A percentile compares a stretch with the other conserved stretches of the same genome.
Evolutionary conservation across 176 grass and related monocot species (phyloP).

Genomic region (Stipa capillata): DNA sequence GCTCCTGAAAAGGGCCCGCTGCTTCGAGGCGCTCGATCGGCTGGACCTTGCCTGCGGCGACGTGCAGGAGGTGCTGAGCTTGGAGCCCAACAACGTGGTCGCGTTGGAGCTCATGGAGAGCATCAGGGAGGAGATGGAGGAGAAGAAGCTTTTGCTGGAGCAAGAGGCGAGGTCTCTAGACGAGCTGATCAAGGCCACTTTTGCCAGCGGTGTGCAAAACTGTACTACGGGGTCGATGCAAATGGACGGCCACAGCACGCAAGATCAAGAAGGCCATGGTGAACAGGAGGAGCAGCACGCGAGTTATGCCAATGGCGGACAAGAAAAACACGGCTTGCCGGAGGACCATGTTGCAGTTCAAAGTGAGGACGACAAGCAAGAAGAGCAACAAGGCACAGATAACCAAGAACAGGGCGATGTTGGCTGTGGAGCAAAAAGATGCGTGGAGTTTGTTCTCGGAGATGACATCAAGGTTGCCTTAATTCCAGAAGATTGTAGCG

Average conservation of each 20-base stretch:
- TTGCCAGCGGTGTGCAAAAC: too few relatives aligned
- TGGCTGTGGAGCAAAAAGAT: background rate
- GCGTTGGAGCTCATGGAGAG: conserved; percentile 1
- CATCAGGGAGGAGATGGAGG: conserved; percentile 8
- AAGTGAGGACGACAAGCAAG: background rate
- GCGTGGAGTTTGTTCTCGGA: background rate
- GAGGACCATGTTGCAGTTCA: background rate
- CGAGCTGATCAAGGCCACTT: background rate
- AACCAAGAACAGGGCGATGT: too few relatives aligned
- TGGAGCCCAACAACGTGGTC: conserved; percentile 5
- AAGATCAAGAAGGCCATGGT: too few relatives aligned
- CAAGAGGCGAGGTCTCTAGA: conserved; percentile 7
- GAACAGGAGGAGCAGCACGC: background rate
- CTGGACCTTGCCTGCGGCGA: conserved; percentile 3
- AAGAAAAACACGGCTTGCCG: too few relatives aligned
- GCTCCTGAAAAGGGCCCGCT: conserved; percentile 75
- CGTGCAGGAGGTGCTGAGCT: conserved; percentile 1
- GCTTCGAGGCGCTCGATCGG: conserved; percentile 60
- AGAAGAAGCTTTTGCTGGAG: conserved; percentile 7
- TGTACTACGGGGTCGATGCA: too few relatives aligned
- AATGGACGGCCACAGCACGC: too few relatives aligned
- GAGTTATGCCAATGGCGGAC: background rate
- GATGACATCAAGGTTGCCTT: background rate
- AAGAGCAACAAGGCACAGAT: background rate
- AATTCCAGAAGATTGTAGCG: background rate